phyloP scores from a whole-genome alignment of 2,329 filamentous ascomycete species.

The Didymella lethalis region DNA sequence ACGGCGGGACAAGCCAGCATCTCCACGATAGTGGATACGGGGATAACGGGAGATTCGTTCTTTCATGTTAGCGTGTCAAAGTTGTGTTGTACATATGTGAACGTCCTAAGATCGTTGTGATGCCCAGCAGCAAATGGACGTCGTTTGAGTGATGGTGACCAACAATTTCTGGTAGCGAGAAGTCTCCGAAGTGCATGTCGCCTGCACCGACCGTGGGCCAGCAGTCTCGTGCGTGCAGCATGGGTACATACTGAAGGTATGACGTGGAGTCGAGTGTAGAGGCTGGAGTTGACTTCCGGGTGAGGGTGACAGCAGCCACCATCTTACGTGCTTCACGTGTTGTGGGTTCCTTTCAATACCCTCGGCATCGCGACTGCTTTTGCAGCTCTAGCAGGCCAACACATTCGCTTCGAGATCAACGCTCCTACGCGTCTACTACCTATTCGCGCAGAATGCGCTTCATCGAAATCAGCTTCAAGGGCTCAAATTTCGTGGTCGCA shows the following conservation, averaged over 20 bases:
- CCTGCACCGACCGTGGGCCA: background rate
- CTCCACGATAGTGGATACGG: constrained; percentile 18
- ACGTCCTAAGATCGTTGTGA: background rate
- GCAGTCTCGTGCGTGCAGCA: background rate
- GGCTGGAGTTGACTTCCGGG: background rate
- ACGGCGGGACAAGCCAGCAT: background rate
- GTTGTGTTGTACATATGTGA: background rate
- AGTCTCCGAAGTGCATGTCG: background rate
- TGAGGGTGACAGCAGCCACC: background rate
- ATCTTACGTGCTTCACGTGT: constrained; percentile 1
- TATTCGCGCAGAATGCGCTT: background rate
- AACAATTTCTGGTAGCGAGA: constrained; percentile 8
- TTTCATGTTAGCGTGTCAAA: constrained; percentile 19
- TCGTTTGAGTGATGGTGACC: constrained; percentile 4
- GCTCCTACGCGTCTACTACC: background rate
- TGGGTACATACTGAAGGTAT: background rate
- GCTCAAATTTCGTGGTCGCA: background rate
- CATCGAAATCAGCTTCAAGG: background rate
- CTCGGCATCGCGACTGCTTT: background rate
- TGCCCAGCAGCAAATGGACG: constrained; percentile 7
- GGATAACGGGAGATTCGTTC: constrained; percentile 4
- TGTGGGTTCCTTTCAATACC: background rate
- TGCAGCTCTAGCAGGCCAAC: background rate
- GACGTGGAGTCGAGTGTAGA: background rate
- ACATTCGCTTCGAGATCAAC: background rate